Evolutionary conservation across 345 rosid genomes (phyloP).

Genomic region (Salix exigua): DNA sequence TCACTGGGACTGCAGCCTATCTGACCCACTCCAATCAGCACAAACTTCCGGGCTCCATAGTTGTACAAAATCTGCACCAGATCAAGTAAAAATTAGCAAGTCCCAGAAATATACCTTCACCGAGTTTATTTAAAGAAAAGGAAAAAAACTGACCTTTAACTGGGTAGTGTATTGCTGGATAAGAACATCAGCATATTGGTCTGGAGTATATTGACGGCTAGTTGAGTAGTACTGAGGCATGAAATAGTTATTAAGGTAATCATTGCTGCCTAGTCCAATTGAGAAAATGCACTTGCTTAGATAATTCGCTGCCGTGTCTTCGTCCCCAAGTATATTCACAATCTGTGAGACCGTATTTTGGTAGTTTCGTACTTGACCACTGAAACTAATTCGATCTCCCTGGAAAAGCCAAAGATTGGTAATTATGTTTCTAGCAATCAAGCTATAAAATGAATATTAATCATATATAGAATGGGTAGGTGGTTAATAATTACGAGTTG

Average conservation of each 20-base stretch:
- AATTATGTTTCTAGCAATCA: neutral
- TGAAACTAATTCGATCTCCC: slow-evolving; percentile 74
- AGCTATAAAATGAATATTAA: neutral
- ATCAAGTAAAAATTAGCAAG: neutral
- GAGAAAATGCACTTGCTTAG: slow-evolving; percentile 64
- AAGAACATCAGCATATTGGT: slow-evolving; percentile 57
- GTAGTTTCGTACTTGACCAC: slow-evolving; percentile 73
- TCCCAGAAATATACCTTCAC: neutral
- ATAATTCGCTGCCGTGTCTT: slow-evolving; percentile 45
- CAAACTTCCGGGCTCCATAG: slow-evolving; percentile 83
- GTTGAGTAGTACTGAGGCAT: slow-evolving; percentile 62
- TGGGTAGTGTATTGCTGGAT: slow-evolving; percentile 51
- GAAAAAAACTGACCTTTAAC: slow-evolving; percentile 39
- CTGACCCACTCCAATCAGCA: slow-evolving; percentile 68
- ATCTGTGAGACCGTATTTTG: slow-evolving; percentile 52
- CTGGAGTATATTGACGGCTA: slow-evolving; percentile 48
- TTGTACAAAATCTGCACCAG: slow-evolving; percentile 48
- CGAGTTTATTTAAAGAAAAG: neutral
- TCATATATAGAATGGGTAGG: neutral
- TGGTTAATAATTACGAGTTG: slow-evolving; percentile 49
- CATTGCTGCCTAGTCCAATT: slow-evolving; percentile 84
- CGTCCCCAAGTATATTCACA: slow-evolving; percentile 57
- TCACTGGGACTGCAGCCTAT: slow-evolving; percentile 87
- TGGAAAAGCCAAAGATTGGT: slow-evolving; percentile 6
- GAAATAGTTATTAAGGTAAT: slow-evolving; percentile 91